Conservation (phyloP, 2,329 filamentous ascomycete species). For the Parascedosporium putredinis region DNA sequence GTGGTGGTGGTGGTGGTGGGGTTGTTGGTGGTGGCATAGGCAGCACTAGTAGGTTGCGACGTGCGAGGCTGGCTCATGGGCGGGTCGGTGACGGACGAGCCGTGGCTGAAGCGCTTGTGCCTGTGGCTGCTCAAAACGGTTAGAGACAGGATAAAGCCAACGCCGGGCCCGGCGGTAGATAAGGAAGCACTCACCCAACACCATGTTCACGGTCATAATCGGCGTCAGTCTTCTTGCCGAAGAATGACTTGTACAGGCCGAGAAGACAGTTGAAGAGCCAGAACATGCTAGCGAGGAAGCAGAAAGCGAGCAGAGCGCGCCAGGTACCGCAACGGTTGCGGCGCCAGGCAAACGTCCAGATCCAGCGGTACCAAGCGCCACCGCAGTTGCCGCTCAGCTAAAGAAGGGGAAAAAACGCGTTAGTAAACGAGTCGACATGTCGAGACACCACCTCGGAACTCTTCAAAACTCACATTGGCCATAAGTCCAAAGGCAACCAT, state of each 20-base stretch:
- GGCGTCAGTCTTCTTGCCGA: background rate
- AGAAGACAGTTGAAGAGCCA: slow-evolving; percentile 15
- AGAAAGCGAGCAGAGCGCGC: slow-evolving; percentile 16
- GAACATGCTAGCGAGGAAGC: slow-evolving; percentile 15
- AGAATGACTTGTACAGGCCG: slow-evolving; percentile 7
- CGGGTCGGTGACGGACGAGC: background rate
- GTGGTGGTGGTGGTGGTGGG: background rate
- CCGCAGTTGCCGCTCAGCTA: slow-evolving; percentile 10
- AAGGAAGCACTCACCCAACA: background rate
- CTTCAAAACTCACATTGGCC: slow-evolving; percentile 14
- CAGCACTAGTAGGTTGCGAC: background rate
- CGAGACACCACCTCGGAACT: too few relatives aligned
- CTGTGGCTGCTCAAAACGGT: too few relatives aligned
- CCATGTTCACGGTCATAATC: background rate
- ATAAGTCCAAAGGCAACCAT: slow-evolving; percentile 18
- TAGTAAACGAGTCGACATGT: too few relatives aligned
- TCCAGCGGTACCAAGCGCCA: slow-evolving; percentile 15
- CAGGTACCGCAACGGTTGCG: slow-evolving; percentile 15
- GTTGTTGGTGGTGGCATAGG: background rate
- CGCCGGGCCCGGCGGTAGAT: too few relatives aligned
- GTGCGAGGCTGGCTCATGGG: background rate
- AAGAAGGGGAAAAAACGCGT: background rate
- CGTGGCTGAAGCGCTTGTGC: background rate
- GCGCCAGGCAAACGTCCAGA: slow-evolving; percentile 20
- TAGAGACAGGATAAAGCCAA: too few relatives aligned